Conservation (phyloP, 129 eudicot species). For the Saposhnikovia divaricata region DNA sequence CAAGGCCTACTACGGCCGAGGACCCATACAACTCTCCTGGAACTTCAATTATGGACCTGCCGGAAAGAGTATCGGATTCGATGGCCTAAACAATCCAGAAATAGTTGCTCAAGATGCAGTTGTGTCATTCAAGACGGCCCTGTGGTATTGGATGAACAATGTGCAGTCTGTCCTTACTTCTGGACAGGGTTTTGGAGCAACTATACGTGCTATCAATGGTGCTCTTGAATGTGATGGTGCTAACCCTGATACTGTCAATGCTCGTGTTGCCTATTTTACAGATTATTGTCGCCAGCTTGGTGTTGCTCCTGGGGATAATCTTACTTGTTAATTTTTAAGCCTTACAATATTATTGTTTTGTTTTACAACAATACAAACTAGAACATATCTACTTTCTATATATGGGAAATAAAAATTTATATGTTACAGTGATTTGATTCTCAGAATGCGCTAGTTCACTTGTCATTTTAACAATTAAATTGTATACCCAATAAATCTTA, state of each 20-base stretch:
- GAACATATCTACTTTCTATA: too few relatives aligned
- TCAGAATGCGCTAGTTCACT: too few relatives aligned
- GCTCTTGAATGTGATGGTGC: slow-evolving; percentile 4
- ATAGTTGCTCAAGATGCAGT: slow-evolving; percentile 1
- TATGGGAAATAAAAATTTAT: too few relatives aligned
- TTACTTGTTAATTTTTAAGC: background rate
- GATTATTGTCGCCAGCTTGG: slow-evolving; percentile 1
- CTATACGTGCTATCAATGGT: slow-evolving; percentile 4
- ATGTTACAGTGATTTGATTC: too few relatives aligned
- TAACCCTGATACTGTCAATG: background rate
- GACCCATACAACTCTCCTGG: slow-evolving; percentile 3
- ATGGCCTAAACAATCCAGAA: slow-evolving; percentile 2
- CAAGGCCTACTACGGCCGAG: slow-evolving; percentile 6
- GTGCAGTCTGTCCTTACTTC: slow-evolving; percentile 1
- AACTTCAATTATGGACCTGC: slow-evolving; percentile 4
- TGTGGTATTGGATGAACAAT: slow-evolving; percentile 9
- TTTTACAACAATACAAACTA: too few relatives aligned
- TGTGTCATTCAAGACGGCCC: background rate
- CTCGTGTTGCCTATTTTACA: background rate
- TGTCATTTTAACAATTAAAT: too few relatives aligned
- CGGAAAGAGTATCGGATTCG: background rate
- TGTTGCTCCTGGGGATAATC: slow-evolving; percentile 4
- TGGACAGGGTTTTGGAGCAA: slow-evolving; percentile 1
- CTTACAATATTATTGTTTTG: too few relatives aligned
- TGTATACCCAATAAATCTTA: too few relatives aligned